Conservation (phyloP, 2,329 filamentous ascomycete genomes). For the Zarea fungicola region DNA sequence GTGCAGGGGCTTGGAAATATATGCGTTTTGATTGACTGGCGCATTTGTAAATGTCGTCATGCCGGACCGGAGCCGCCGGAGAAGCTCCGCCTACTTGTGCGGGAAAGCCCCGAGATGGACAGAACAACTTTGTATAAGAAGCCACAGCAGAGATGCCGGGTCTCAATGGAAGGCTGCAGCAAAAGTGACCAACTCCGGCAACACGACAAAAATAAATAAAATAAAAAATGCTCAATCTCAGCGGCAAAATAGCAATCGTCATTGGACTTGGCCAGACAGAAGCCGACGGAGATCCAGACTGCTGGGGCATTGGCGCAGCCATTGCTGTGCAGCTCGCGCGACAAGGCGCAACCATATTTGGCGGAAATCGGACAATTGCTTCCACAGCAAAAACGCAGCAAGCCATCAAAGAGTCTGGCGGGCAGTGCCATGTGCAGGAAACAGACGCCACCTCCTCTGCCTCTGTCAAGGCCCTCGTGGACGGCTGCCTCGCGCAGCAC, state of each 20-base stretch:
- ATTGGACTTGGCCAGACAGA: slow-evolving; percentile 42
- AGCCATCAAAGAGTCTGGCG: slow-evolving; percentile 30
- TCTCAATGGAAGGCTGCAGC: too few relatives aligned
- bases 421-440: slow-evolving; percentile 34
- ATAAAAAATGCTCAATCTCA: slow-evolving; percentile 31
- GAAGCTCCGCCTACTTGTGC: not conserved
- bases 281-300: slow-evolving; percentile 22
- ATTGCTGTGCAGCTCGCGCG: slow-evolving; percentile 42
- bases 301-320: slow-evolving; percentile 48
- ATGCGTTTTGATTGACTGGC: slow-evolving; percentile 1
- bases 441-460: slow-evolving; percentile 47
- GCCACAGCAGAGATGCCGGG: too few relatives aligned
- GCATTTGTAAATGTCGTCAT: not conserved
- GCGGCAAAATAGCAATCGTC: slow-evolving; percentile 39
- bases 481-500: slow-evolving; percentile 45
- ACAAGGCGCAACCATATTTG: slow-evolving; percentile 44
- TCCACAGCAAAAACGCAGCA: slow-evolving; percentile 35
- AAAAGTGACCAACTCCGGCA: not conserved
- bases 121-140: not conserved
- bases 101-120: too few relatives aligned
- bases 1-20: slow-evolving; percentile 2
- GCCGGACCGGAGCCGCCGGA: slow-evolving; percentile 3
- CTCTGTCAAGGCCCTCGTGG: slow-evolving; percentile 48
- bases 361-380: slow-evolving; percentile 41
- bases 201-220: not conserved